Conservation (phyloP, 495 filamentous ascomycete genomes). For the Haplographium delicatum region DNA sequence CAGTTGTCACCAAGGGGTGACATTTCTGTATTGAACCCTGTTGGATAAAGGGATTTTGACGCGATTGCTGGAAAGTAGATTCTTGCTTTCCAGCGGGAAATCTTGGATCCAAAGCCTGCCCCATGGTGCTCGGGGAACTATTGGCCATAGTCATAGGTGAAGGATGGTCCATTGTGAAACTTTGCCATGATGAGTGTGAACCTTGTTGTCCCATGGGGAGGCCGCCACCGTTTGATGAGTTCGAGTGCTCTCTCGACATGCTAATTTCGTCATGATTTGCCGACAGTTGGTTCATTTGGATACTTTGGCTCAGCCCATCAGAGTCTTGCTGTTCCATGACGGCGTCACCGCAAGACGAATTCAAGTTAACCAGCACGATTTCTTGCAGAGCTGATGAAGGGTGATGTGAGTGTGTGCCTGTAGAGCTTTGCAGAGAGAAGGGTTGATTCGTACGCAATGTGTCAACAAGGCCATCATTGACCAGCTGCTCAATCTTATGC, state of each 20-base stretch:
- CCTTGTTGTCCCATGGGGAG: neutral
- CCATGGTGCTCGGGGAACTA: too few species aligned
- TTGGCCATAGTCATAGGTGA: neutral
- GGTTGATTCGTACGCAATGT: too few species aligned
- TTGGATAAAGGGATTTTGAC: neutral
- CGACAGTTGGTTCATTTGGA: neutral
- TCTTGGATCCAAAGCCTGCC: too few species aligned
- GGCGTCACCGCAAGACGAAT: neutral
- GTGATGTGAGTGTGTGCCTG: too few species aligned
- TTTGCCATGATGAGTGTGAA: neutral
- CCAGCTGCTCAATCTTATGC: conserved; percentile 24
- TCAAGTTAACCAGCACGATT: neutral
- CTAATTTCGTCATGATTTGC: neutral
- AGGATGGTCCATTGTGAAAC: neutral
- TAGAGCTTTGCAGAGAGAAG: too few species aligned
- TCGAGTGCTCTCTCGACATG: neutral
- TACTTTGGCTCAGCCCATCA: too few species aligned
- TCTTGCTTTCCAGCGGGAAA: neutral
- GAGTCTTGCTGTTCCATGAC: neutral
- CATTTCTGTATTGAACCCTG: neutral
- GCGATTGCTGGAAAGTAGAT: neutral
- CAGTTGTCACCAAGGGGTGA: neutral
- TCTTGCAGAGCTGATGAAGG: neutral
- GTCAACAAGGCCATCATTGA: too few species aligned
- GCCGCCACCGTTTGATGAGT: neutral